Evolutionary conservation across 225 moss, liverwort and hornwort species (phyloP).

Genomic region (Pseudoscleropodium purum): DNA sequence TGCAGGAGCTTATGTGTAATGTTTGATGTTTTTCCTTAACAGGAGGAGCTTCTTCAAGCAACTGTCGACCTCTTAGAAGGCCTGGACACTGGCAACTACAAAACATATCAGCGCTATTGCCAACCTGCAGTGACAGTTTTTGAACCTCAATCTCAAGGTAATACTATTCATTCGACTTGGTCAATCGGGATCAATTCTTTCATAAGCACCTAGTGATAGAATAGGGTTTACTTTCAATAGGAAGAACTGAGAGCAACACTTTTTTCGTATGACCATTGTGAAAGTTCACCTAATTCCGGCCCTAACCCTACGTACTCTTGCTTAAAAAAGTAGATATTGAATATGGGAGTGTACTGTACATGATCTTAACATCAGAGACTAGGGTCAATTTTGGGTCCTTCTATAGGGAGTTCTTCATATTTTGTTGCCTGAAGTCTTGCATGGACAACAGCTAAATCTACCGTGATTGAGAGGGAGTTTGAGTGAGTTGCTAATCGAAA

Average conservation of each 20-base stretch:
- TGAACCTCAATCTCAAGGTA: conserved; percentile 79
- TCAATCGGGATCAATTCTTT: not conserved
- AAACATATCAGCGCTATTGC: conserved; percentile 53
- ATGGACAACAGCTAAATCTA: not conserved
- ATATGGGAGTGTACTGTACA: not conserved
- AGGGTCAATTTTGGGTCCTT: not conserved
- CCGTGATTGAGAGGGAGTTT: not conserved
- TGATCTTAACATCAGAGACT: not conserved
- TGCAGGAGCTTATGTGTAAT: not conserved
- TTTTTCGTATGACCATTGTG: not conserved
- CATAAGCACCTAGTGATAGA: not conserved
- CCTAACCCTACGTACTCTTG: not conserved
- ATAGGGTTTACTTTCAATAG: not conserved
- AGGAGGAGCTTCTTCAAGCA: conserved; percentile 76
- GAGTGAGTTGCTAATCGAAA: not conserved
- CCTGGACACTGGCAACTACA: conserved; percentile 64
- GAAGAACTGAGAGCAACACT: not conserved
- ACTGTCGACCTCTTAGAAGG: conserved; percentile 73
- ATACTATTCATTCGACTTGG: too few relatives aligned
- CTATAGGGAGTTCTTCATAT: not conserved
- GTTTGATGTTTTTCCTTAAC: not conserved
- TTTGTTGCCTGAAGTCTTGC: not conserved
- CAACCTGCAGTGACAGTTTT: conserved; percentile 81
- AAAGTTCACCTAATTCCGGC: not conserved
- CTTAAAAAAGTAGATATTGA: not conserved